Evolutionary conservation across 1,284 basidiomycete genomes (phyloP), one percentile per base, ranked within the genome.

Genomic region (Ceratobasidium sp.): DNA sequence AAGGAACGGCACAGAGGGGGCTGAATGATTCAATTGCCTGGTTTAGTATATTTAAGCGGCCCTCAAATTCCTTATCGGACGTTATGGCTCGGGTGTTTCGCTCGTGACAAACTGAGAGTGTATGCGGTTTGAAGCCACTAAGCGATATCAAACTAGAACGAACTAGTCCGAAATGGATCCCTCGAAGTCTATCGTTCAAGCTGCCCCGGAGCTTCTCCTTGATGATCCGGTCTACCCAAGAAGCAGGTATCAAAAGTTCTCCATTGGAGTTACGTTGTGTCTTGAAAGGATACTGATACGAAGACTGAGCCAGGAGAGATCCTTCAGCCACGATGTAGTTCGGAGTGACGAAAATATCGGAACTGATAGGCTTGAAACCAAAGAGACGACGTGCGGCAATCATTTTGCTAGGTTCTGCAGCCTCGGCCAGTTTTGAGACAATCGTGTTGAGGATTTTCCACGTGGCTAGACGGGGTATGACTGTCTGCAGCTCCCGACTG

Each of bases 301-400:
- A 32, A 34, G 8, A 50, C 18, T 65, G 45, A 12, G 28, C 30
- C 36, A 65, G n/a, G 9, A 65, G 16, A 8, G 62, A 65, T 12
- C 48, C 48, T n/a, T 65, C 48, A 9, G 62, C 46, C 30, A 65
- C 48, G 18, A 62, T 16, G 26, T 50, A 52, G 32, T 16, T 8
- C 6, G 34, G n/a, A 23, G 32, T 65, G n/a, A 16, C 30, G 36
- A 36, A 23, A 18, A 34, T 1, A 21, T 34, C 62, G 2, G 48
- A 52, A 23, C 48, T 26, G 3, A 43, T 5, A 34, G 62, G 46
- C 23, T 65, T 65, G 41, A 65, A 65, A 12, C 62, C 62, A 9
- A 65, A 41, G 8, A 65, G 48, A 4, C 62, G 28, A 16, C 48
- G 62, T 23, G 62, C 62, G 16, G 62, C 9, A 16, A 30, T 4